phyloP scores from a whole-genome alignment of 805 yeast species.

The Ogataea methanolica region DNA sequence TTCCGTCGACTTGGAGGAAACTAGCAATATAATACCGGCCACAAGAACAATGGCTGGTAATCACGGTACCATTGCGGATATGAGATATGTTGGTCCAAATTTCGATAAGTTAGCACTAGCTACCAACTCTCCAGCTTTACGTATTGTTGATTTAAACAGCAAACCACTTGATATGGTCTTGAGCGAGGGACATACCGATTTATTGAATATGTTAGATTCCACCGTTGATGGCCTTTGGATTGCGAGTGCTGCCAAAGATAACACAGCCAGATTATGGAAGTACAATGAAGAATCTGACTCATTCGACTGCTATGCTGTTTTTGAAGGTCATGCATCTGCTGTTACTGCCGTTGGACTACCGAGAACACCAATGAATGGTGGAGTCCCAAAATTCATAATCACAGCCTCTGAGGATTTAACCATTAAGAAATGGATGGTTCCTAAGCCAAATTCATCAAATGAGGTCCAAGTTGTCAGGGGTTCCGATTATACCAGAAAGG shows the following conservation, averaged over 20 bases:
- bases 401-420: slow-evolving; percentile 85
- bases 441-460: slow-evolving; percentile 31
- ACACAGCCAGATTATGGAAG: slow-evolving; percentile 79
- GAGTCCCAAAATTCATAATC: slow-evolving; percentile 62
- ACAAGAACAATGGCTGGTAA: slow-evolving; percentile 74
- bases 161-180: slow-evolving; percentile 57
- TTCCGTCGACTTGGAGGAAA: slow-evolving; percentile 22
- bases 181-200: slow-evolving; percentile 79
- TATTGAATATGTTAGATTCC: slow-evolving; percentile 75
- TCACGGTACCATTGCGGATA: slow-evolving; percentile 93
- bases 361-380: slow-evolving; percentile 34
- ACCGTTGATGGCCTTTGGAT: slow-evolving; percentile 83
- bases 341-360: slow-evolving; percentile 81
- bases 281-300: slow-evolving; percentile 39
- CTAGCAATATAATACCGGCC: slow-evolving; percentile 35
- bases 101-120: slow-evolving; percentile 69
- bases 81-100: slow-evolving; percentile 68
- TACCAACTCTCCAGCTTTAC: slow-evolving; percentile 85
- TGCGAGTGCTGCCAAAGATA: slow-evolving; percentile 88
- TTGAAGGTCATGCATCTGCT: slow-evolving; percentile 83
- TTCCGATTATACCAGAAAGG: slow-evolving; percentile 87
- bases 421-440: slow-evolving; percentile 79
- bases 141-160: slow-evolving; percentile 62
- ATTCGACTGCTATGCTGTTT: slow-evolving; percentile 51
- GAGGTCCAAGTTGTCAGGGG: slow-evolving; percentile 37